phyloP scores from a whole-genome alignment of 345 rosid genomes.

The Eutrema japonicum region DNA sequence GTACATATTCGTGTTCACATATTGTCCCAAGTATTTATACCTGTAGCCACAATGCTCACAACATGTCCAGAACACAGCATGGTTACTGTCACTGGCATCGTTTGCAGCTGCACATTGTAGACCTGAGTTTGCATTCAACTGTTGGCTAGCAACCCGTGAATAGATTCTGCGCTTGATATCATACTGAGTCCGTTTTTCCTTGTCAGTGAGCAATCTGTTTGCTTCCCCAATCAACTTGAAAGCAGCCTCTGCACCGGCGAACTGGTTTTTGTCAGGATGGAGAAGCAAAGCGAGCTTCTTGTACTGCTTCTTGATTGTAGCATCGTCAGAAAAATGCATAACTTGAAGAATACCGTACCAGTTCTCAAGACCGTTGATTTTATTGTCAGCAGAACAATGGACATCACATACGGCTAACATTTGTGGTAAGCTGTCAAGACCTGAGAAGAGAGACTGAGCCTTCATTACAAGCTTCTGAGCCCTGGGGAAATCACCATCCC shows the following conservation, averaged over 20 bases:
- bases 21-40: slow-evolving; percentile 48
- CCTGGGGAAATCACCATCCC: slow-evolving; percentile 56
- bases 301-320: slow-evolving; percentile 75
- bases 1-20: slow-evolving; percentile 47
- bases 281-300: slow-evolving; percentile 79
- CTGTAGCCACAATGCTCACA: slow-evolving; percentile 60
- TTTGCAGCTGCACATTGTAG: slow-evolving; percentile 39
- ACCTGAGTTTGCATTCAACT: slow-evolving; percentile 42
- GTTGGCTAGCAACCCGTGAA: slow-evolving; percentile 38
- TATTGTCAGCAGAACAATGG: slow-evolving; percentile 63
- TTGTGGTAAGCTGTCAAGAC: slow-evolving; percentile 65
- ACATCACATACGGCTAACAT: slow-evolving; percentile 77
- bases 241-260: slow-evolving; percentile 90
- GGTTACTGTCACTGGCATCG: slow-evolving; percentile 10
- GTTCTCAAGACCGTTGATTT: slow-evolving; percentile 62
- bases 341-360: slow-evolving; percentile 89
- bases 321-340: slow-evolving; percentile 57
- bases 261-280: slow-evolving; percentile 93
- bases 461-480: slow-evolving; percentile 61
- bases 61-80: slow-evolving; percentile 62
- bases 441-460: slow-evolving; percentile 71
- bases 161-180: slow-evolving; percentile 57
- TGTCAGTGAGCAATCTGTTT: slow-evolving; percentile 61
- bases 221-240: slow-evolving; percentile 91
- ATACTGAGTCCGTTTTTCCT: slow-evolving; percentile 51